phyloP scores from a whole-genome alignment of 2,329 filamentous ascomycete species.

The Alternaria sp. region DNA sequence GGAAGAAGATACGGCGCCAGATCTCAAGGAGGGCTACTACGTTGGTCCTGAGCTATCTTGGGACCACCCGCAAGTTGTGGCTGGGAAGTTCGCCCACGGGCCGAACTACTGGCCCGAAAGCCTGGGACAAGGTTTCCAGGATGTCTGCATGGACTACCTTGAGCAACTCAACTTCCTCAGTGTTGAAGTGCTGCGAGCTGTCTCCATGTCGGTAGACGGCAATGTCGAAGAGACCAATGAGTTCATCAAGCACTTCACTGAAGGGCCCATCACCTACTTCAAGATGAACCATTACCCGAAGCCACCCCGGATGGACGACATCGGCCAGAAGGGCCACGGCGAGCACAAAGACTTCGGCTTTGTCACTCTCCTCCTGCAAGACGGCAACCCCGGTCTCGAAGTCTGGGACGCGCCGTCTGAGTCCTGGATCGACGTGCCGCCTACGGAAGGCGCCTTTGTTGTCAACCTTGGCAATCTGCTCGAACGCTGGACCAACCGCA shows the following conservation, averaged over 20 bases:
- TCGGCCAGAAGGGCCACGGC: neutral
- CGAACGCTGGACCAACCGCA: neutral
- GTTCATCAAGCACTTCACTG: neutral
- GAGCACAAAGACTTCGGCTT: neutral
- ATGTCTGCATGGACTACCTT: neutral
- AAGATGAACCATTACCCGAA: neutral
- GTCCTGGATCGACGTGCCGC: neutral
- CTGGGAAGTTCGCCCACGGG: neutral
- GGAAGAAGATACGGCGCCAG: neutral
- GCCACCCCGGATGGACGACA: neutral
- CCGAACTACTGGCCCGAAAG: neutral
- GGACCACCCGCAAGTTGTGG: neutral
- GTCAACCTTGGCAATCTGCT: neutral
- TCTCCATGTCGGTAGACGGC: neutral
- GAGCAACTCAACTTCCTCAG: neutral
- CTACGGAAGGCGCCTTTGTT: neutral
- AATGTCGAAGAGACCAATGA: neutral
- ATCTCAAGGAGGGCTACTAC: neutral
- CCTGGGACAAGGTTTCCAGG: neutral
- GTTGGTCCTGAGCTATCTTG: neutral
- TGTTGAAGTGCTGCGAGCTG: neutral
- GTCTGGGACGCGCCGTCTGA: neutral
- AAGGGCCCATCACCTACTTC: neutral
- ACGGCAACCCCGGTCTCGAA: neutral
- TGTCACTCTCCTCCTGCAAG: neutral